phyloP scores from a whole-genome alignment of 306 rosid genomes.

The Cyamopsis tetragonoloba region DNA sequence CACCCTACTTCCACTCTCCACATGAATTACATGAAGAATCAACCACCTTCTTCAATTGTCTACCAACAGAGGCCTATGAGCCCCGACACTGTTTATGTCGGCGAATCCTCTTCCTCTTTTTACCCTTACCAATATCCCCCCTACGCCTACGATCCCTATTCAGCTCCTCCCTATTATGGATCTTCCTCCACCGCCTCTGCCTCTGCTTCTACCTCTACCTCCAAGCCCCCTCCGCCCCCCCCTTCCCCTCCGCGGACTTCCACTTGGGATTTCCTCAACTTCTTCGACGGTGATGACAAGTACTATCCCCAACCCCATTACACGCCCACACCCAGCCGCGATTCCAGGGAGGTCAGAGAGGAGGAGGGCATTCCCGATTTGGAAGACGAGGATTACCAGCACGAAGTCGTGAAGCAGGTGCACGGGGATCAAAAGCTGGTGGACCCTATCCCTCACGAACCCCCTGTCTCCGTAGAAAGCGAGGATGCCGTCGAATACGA shows the following conservation, averaged over 20 bases:
- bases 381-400: slow-evolving; percentile 73
- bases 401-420: slow-evolving; percentile 79
- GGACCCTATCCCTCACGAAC: slow-evolving; percentile 19
- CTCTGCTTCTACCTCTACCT: slow-evolving; percentile 23
- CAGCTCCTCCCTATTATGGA: slow-evolving; percentile 30
- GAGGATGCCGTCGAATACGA: slow-evolving; percentile 34
- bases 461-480: neutral
- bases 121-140: neutral
- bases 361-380: slow-evolving; percentile 97
- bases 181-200: slow-evolving; percentile 23
- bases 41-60: slow-evolving; percentile 58
- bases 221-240: slow-evolving; percentile 75
- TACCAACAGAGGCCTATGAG: slow-evolving; percentile 53
- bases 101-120: slow-evolving; percentile 64
- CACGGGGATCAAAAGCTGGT: slow-evolving; percentile 58
- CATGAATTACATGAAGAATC: slow-evolving; percentile 68
- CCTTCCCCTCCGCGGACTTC: slow-evolving; percentile 81
- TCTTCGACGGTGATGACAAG: slow-evolving; percentile 46
- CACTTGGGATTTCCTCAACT: slow-evolving; percentile 73
- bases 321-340: slow-evolving; percentile 74
- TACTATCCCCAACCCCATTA: slow-evolving; percentile 43
- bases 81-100: slow-evolving; percentile 46
- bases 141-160: slow-evolving; percentile 7
- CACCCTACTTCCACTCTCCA: neutral
- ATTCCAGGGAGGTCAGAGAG: slow-evolving; percentile 75